phyloP scores from a whole-genome alignment of 2,329 filamentous ascomycete genomes.

The Pyrenophora tritici-repentis region DNA sequence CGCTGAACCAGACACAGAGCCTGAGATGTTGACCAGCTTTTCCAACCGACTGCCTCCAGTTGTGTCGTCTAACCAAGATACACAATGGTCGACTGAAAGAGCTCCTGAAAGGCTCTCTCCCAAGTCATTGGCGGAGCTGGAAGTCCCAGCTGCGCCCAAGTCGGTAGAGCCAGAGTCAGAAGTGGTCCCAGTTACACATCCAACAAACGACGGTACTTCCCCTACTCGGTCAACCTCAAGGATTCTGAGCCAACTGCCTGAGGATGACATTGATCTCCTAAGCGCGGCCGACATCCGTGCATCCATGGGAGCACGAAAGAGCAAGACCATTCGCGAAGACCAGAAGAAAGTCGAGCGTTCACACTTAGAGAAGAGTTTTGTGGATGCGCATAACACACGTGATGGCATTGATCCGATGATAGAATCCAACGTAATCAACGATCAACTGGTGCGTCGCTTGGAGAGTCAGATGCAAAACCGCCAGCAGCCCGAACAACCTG shows the following conservation, averaged over 20 bases:
- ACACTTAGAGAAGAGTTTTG: conserved; percentile 38
- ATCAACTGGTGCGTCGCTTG: conserved; percentile 35
- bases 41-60: neutral
- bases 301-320: conserved; percentile 44
- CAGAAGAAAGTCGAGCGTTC: conserved; percentile 22
- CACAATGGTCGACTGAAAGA: neutral
- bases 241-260: conserved; percentile 40
- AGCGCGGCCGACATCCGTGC: conserved; percentile 51
- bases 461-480: conserved; percentile 25
- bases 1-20: neutral
- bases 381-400: conserved; percentile 14
- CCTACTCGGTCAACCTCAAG: conserved; percentile 26
- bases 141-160: neutral
- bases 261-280: conserved; percentile 50
- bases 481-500: conserved; percentile 2
- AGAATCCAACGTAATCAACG: conserved; percentile 35
- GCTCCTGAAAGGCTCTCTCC: neutral
- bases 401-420: conserved; percentile 26
- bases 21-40: neutral
- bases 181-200: neutral
- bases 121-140: neutral
- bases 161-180: neutral
- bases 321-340: conserved; percentile 11
- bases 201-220: neutral
- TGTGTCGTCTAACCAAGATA: neutral